Evolutionary conservation across 805 yeast species (phyloP).

Genomic region (Lachancea dasiensis): DNA sequence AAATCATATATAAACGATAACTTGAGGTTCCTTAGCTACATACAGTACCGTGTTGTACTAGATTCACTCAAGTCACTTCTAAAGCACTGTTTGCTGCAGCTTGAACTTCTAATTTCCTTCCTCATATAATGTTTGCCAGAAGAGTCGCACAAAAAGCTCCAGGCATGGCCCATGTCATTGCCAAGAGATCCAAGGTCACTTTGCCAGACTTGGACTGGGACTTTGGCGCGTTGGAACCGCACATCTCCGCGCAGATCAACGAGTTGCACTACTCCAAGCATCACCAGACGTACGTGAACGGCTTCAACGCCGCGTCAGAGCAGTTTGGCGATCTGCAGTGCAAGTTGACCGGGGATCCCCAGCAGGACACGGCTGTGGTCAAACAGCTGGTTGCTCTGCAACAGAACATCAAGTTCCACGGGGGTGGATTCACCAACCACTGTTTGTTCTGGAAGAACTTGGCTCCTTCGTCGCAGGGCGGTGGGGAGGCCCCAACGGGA

Average conservation of each 20-base stretch:
- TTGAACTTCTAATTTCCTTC: no score
- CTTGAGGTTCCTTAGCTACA: no score
- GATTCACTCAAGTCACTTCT: no score
- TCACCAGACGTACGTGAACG: constrained; percentile 86
- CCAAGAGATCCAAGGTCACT: constrained; percentile 55
- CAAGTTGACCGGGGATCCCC: constrained; percentile 50
- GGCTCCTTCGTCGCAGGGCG: constrained; percentile 69
- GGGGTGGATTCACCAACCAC: constrained; percentile 89
- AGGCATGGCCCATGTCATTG: constrained; percentile 3
- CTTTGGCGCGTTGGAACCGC: constrained; percentile 81
- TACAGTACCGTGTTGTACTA: no score
- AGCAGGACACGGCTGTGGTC: constrained; percentile 32
- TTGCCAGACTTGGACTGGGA: constrained; percentile 82
- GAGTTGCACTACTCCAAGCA: constrained; percentile 85
- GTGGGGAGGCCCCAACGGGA: constrained; percentile 59
- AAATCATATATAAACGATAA: no score
- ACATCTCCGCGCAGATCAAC: constrained; percentile 79
- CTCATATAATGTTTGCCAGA: constrained; percentile 9
- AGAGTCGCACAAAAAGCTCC: constrained; percentile 8
- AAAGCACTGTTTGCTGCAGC: no score
- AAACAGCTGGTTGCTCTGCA: constrained; percentile 42
- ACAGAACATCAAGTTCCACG: constrained; percentile 80
- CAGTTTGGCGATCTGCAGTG: constrained; percentile 60
- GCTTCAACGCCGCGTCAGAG: constrained; percentile 73
- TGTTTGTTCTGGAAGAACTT: constrained; percentile 81